Evolutionary conservation across 495 filamentous ascomycete species (phyloP).

Genomic region (Penicillium coprophilum): DNA sequence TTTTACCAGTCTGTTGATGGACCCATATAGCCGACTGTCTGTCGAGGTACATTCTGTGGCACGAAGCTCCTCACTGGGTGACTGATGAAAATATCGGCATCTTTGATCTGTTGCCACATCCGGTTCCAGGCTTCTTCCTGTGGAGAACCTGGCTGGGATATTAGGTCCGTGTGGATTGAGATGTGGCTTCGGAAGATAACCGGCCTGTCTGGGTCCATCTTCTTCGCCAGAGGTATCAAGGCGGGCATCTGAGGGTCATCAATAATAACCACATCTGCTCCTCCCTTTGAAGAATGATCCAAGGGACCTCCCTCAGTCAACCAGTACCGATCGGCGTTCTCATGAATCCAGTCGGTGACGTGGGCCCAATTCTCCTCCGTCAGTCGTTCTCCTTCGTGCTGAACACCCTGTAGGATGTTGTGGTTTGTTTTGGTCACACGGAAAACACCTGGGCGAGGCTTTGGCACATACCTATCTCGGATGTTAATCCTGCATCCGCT

Average conservation of each 20-base stretch:
- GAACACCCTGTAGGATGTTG: slow-evolving; percentile 88
- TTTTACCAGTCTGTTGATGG: slow-evolving; percentile 78
- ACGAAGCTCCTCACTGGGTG: slow-evolving; percentile 80
- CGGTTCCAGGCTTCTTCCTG: slow-evolving; percentile 76
- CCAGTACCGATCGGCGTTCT: slow-evolving; percentile 80
- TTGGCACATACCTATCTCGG: slow-evolving; percentile 64
- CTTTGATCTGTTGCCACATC: slow-evolving; percentile 71
- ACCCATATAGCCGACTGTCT: slow-evolving; percentile 74
- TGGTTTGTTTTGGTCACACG: slow-evolving; percentile 87
- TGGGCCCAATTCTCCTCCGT: slow-evolving; percentile 49
- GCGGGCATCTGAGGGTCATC: slow-evolving; percentile 90
- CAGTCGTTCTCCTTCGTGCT: slow-evolving; percentile 61
- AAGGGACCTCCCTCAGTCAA: slow-evolving; percentile 62
- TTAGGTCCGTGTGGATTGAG: slow-evolving; percentile 75
- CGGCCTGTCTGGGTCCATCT: slow-evolving; percentile 66
- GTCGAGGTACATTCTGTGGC: slow-evolving; percentile 60
- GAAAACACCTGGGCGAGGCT: slow-evolving; percentile 83
- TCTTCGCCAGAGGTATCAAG: slow-evolving; percentile 76
- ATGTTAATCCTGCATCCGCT: no score
- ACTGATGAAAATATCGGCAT: slow-evolving; percentile 77
- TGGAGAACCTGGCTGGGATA: slow-evolving; percentile 58
- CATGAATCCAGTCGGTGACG: slow-evolving; percentile 67
- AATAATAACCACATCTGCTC: slow-evolving; percentile 75
- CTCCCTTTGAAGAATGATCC: slow-evolving; percentile 62
- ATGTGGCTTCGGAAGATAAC: slow-evolving; percentile 82